Evolutionary conservation across 2,329 filamentous ascomycete species (phyloP), one percentile per base, ranked within the genome.

Genomic region (Tolypocladium inflatum): DNA sequence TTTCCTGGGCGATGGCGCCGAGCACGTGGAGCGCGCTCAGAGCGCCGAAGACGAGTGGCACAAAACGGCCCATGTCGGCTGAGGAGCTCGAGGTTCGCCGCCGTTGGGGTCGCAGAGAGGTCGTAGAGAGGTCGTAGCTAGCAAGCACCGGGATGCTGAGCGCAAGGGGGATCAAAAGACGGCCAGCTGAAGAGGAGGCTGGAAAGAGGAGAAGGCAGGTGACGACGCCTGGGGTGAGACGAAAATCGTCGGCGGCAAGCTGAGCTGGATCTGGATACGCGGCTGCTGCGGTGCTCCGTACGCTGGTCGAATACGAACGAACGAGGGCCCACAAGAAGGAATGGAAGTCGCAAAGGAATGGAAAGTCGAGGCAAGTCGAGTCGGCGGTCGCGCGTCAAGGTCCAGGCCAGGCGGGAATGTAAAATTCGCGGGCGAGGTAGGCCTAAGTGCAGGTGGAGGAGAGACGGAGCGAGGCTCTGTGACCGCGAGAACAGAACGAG

Each of bases 41-140:
- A 58, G 66, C 70, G 60, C 67, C 59, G 23, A 72, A 39, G 52
- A 65, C 61, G 17, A 59, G 52, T 42, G 67, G 64, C 57, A 66
- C 61, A 61, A 67, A 62, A 51, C 68, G 62, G 56, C 63, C 69
- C 64, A 71, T 70, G 6, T 63, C 58, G 59, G 60, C 43, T 39
- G 30, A 26, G 23, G n/a, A 35, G 26, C 35, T 45, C 39, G 13
- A 52, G 26, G 26, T 57, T 50, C 30, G 26, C 35, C 10, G 21
- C 15, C 8, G 53, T 55, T 26, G 48, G 35, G 10, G 50, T 11
- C 19, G 38, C 37, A 50, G 5, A 45, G 39, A 33, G 30, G 61
- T 61, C 58, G 54, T 43, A 10, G 7, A 38, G 35, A 37, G 39
- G 60, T 62, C 57, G 56, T 55, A 33, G 39, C 23, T 13, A 26